Base-by-base conservation (phyloP, 768 basidiomycete species). In the Psilocybe sp. region DNA sequence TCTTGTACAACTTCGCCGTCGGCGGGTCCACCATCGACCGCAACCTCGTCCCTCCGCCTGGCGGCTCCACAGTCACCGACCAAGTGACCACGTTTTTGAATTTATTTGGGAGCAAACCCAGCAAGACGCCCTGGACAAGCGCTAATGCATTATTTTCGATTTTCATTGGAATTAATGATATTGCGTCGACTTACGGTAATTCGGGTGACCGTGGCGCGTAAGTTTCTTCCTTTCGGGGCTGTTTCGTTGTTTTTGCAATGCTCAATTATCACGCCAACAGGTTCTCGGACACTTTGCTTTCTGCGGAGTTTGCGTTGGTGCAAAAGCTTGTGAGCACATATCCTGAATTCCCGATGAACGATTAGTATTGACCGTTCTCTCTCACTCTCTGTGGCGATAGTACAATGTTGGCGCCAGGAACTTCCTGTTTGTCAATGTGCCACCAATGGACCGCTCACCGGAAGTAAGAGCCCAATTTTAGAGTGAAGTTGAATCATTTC, bases 81-180 rank as follows among this genome's bases (percentile, higher is more conserved):
- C 84, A 88, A 57, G 81, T 87, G 13, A 77, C 78, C 50, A 61
- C 81, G 50, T 87, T 84, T 64, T 65, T 85, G 44, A 56, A 51
- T 14, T 66, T 70, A 6, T 74, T 71, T 0, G 78, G 70, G 1
- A 66, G 57, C 32, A 80, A 79, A 59, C 82, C 83, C 1, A 62
- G 70, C 7, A 66, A 63, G 1, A 75, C 79, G 1, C 74, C 77
- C 0, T 87, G 85, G 86, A 73, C 74, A 18, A 75, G 76, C 49
- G 55, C 59, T 3, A 80, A 86, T 57, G 60, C 82, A 45, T 56
- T 87, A 41, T 87, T 88, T 64, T 79, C 79, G 0, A 64, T 86
- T 15, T 87, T 76, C 74, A 85, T 88, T 49, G 85, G 86, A 1
- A 81, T 87, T 54, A 87, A 87, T 57, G 85, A 87, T 56, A 75